phyloP scores from a whole-genome alignment of 1,139 yeast genomes.

The Saccharomyces hybrid region DNA sequence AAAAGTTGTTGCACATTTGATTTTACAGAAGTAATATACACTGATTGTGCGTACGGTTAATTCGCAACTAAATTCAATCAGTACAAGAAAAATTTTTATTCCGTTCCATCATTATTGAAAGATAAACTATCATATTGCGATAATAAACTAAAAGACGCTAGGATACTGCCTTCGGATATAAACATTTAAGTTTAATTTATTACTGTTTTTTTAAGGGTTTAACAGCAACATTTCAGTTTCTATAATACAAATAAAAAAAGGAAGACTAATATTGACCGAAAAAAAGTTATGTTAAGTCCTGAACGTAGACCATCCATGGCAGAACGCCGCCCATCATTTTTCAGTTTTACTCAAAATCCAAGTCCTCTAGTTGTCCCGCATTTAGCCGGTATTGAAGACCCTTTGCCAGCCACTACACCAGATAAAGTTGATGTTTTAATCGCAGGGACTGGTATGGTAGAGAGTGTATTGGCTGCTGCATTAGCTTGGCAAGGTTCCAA shows the following conservation, averaged over 20 bases:
- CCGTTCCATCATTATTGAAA: not conserved
- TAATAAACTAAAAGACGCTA: not conserved
- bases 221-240: not conserved
- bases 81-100: not conserved
- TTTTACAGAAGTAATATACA: not conserved
- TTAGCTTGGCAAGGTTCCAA: conserved; percentile 95
- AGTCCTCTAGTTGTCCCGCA: conserved; percentile 78
- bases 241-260: not conserved
- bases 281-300: conserved; percentile 20
- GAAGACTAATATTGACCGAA: not conserved
- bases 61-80: not conserved
- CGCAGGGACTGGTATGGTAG: conserved; percentile 86
- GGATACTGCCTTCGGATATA: not conserved
- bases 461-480: conserved; percentile 86
- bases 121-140: not conserved
- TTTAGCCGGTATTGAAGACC: conserved; percentile 67
- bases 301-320: conserved; percentile 61
- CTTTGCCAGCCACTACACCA: conserved; percentile 44
- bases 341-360: conserved; percentile 17
- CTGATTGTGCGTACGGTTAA: not conserved
- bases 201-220: not conserved
- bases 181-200: not conserved
- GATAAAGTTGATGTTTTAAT: conserved; percentile 80
- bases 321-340: conserved; percentile 46
- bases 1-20: not conserved